Evolutionary conservation across 352 stramenopile genomes (phyloP).

Genomic region (Phytophthora rubi): DNA sequence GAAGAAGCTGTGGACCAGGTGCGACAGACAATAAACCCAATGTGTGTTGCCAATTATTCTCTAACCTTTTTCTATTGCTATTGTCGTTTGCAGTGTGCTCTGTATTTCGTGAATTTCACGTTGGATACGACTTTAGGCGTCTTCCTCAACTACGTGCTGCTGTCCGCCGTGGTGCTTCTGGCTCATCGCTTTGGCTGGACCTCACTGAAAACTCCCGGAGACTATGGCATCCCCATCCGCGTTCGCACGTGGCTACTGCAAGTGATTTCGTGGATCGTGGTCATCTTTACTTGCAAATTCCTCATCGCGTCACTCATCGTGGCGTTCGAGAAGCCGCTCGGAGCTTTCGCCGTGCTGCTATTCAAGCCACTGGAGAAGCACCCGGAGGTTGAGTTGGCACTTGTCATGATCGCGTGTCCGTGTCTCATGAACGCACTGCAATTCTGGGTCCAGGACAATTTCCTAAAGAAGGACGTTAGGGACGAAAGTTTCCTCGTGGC

Average conservation of each 20-base stretch:
- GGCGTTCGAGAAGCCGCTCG: constrained; percentile 69
- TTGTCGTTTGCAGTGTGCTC: constrained; percentile 61
- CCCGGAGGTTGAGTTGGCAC: constrained; percentile 72
- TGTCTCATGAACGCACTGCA: constrained; percentile 90
- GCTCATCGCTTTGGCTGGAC: constrained; percentile 66
- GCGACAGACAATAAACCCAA: neutral
- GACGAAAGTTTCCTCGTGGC: constrained; percentile 64
- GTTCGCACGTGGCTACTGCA: constrained; percentile 77
- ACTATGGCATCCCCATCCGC: constrained; percentile 81
- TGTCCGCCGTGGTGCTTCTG: constrained; percentile 61
- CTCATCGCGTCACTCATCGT: constrained; percentile 82
- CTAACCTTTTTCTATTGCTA: neutral
- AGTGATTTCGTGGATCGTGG: constrained; percentile 76
- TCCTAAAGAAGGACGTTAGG: constrained; percentile 86
- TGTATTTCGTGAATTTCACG: constrained; percentile 92
- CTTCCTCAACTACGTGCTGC: constrained; percentile 83
- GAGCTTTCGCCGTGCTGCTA: constrained; percentile 59
- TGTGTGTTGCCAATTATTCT: neutral
- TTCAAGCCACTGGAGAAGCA: constrained; percentile 75
- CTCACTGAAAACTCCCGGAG: constrained; percentile 65
- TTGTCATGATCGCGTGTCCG: constrained; percentile 91
- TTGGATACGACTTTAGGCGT: constrained; percentile 88
- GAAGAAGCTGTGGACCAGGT: constrained; percentile 64
- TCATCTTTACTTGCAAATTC: constrained; percentile 84
- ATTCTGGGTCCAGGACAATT: constrained; percentile 92